These are phyloP conservation scores for Hemisphaericaspora lyxosophila DNA, from an alignment of 1,139 yeast genomes.

Conservation along the genomic window DNA sequence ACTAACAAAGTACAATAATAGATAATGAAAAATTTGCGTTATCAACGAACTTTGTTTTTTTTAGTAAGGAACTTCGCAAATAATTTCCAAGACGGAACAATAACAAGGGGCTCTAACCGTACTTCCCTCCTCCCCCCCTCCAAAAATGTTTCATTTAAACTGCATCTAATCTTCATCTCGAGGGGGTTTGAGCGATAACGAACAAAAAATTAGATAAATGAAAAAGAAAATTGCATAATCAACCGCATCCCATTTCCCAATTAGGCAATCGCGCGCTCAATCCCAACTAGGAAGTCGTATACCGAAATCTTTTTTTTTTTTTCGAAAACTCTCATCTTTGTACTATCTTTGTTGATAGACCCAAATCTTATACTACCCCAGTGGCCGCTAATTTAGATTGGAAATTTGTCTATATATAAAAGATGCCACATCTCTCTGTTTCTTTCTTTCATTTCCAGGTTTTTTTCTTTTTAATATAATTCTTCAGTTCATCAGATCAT, in stretches of 20 bases:
- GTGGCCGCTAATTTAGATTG: background rate
- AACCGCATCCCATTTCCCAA: background rate
- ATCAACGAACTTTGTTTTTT: too few species aligned
- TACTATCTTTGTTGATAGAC: too few species aligned
- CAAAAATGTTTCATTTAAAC: too few species aligned
- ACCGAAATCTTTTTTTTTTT: conserved; percentile 4
- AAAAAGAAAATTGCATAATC: too few species aligned
- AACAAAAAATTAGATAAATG: too few species aligned
- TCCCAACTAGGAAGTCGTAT: conserved; percentile 9
- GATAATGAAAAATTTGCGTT: too few species aligned
- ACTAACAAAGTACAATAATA: background rate
- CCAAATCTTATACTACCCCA: too few species aligned
- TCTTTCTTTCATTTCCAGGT: background rate
- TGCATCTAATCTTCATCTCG: background rate
- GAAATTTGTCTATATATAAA: conserved; percentile 3
- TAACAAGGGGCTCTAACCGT: too few species aligned
- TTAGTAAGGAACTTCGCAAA: too few species aligned
- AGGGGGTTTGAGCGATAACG: background rate
- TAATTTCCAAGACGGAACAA: too few species aligned
- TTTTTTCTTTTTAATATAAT: background rate
- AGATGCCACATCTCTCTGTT: background rate
- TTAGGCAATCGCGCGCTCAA: conserved; percentile 3
- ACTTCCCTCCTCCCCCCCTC: background rate
- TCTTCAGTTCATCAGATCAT: background rate
- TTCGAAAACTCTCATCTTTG: background rate